A percentile compares a stretch with the other conserved stretches of the same genome.
phyloP scores from a whole-genome alignment of 306 rosid species.

The Dalbergia cochinchinensis region DNA sequence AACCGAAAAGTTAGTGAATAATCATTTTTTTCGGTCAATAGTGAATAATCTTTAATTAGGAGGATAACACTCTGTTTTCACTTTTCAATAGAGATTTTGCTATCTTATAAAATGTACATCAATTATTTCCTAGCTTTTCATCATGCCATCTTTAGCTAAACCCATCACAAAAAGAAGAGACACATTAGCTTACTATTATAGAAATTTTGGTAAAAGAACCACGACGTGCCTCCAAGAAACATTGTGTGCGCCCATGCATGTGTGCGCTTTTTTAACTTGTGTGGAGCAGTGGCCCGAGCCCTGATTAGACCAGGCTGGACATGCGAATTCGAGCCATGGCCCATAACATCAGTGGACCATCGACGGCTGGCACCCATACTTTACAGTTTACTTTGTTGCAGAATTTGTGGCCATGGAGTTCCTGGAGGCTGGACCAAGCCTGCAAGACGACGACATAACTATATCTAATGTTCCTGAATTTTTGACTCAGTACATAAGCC shows the following conservation, averaged over 20 bases:
- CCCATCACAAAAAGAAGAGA: constrained; percentile 5
- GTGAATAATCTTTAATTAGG: neutral
- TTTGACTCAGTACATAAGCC: neutral
- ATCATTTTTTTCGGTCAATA: too few relatives aligned
- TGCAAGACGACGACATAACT: neutral
- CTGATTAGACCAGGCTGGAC: constrained; percentile 44
- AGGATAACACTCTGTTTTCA: neutral
- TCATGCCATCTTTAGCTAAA: constrained; percentile 7
- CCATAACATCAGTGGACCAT: constrained; percentile 42
- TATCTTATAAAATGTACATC: neutral
- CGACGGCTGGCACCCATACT: constrained; percentile 19
- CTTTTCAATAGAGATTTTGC: neutral
- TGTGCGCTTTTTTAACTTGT: neutral
- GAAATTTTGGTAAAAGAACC: constrained; percentile 25
- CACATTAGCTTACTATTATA: neutral
- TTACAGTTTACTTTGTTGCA: constrained; percentile 38
- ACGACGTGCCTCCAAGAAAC: constrained; percentile 17
- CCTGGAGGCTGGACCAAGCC: neutral
- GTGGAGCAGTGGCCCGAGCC: constrained; percentile 11
- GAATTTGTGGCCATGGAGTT: constrained; percentile 4
- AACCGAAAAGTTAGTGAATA: neutral
- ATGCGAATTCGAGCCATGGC: constrained; percentile 32
- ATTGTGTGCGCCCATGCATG: constrained; percentile 37
- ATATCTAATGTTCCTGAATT: neutral
- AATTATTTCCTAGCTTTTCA: constrained; percentile 2